phyloP scores from a whole-genome alignment of 2,329 filamentous ascomycete species.

The Alternaria hordeiaustralica region DNA sequence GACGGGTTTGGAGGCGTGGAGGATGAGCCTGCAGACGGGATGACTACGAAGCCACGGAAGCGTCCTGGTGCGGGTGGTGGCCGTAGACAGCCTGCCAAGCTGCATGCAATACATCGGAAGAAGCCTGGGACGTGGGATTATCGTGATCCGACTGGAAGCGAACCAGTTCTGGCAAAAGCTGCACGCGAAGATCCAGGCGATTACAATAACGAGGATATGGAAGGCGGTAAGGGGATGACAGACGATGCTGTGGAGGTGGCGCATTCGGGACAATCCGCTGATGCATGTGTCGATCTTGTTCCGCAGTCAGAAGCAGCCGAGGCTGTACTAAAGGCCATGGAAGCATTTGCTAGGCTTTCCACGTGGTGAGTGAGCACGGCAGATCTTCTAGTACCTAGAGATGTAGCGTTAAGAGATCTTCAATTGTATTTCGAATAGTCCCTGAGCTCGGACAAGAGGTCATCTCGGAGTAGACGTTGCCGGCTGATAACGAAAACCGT shows the following conservation, averaged over 20 bases:
- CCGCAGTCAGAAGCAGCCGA: constrained; percentile 9
- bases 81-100: neutral
- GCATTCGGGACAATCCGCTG: neutral
- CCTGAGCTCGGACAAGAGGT: neutral
- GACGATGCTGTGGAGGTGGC: neutral
- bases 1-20: constrained; percentile 11
- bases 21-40: neutral
- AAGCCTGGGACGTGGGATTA: constrained; percentile 1
- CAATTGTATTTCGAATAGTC: neutral
- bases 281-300: constrained; percentile 6
- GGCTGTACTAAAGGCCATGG: constrained; percentile 11
- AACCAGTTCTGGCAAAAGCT: neutral
- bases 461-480: neutral
- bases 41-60: constrained; percentile 4
- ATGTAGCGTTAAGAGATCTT: neutral
- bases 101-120: neutral
- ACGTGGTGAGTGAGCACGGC: neutral
- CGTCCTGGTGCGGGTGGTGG: constrained; percentile 2
- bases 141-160: neutral
- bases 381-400: neutral
- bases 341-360: constrained; percentile 7
- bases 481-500: neutral
- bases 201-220: neutral
- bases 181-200: neutral
- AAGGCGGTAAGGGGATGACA: neutral